Percentiles rank a stretch among this genome's conserved stretches.
Evolutionary conservation across 2,329 filamentous ascomycete genomes (phyloP).

Genomic region (Fusarium azukiicola): DNA sequence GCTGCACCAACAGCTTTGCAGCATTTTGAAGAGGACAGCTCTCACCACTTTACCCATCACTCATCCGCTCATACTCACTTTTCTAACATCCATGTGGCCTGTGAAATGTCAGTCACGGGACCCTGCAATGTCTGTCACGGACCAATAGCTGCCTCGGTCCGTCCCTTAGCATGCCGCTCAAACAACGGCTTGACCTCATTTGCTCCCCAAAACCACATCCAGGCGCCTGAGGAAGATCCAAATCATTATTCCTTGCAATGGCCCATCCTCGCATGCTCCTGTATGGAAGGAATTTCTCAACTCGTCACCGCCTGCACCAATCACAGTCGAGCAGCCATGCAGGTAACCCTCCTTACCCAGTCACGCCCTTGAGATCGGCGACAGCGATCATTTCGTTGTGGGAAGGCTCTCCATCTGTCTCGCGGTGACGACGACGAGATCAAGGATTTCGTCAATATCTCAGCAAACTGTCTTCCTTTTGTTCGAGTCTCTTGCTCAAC

Average conservation of each 20-base stretch:
- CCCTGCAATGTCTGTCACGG: slow-evolving; percentile 15
- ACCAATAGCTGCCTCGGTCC: slow-evolving; percentile 39
- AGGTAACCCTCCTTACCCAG: background rate
- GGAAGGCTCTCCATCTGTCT: background rate
- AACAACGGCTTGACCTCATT: slow-evolving; percentile 15
- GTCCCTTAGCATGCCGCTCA: slow-evolving; percentile 39
- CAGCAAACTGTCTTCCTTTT: background rate
- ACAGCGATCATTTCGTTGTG: slow-evolving; percentile 1
- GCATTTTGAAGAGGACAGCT: background rate
- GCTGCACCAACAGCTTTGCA: background rate
- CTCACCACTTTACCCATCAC: background rate
- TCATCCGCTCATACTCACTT: background rate
- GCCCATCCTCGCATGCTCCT: background rate
- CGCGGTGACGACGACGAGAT: background rate
- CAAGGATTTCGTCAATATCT: background rate
- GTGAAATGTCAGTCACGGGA: slow-evolving; percentile 29
- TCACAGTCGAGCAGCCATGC: slow-evolving; percentile 1
- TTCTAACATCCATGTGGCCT: background rate
- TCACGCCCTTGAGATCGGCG: background rate
- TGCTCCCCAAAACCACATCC: slow-evolving; percentile 2
- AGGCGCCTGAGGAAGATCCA: slow-evolving; percentile 14
- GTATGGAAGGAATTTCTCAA: background rate
- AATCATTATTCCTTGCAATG: slow-evolving; percentile 19
- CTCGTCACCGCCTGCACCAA: slow-evolving; percentile 12
- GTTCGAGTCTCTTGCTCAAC: background rate